Conservation (phyloP, 2,329 filamentous ascomycete species). For the Diaporthe citriasiana region DNA sequence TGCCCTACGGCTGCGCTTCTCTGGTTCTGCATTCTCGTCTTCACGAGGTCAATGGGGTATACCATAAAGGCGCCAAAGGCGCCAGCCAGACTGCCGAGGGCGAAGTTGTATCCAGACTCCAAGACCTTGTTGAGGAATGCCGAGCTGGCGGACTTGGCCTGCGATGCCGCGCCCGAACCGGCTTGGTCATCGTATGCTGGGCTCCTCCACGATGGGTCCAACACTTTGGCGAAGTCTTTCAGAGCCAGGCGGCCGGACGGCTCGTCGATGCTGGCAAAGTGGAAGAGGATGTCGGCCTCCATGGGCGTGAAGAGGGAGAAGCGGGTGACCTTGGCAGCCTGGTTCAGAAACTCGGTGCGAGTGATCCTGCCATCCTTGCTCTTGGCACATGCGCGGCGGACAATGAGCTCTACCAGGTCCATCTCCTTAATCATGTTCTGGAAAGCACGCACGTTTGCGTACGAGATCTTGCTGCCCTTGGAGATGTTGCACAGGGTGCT, state of each 20-base stretch:
- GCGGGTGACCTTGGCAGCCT: conserved; percentile 89
- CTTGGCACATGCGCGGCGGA: conserved; percentile 87
- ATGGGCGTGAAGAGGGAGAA: conserved; percentile 98
- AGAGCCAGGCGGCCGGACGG: conserved; percentile 87
- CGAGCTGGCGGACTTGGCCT: conserved; percentile 67
- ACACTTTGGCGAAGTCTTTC: conserved; percentile 91
- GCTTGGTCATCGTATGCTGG: conserved; percentile 67
- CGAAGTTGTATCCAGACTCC: conserved; percentile 91
- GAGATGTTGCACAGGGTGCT: conserved; percentile 96
- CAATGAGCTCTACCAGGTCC: conserved; percentile 95
- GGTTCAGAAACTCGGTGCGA: conserved; percentile 92
- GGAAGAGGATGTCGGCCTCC: conserved; percentile 98
- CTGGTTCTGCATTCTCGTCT: conserved; percentile 99
- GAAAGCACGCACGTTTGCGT: conserved; percentile 97
- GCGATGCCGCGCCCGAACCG: conserved; percentile 51
- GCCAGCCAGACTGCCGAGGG: conserved; percentile 88
- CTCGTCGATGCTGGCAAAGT: conserved; percentile 94
- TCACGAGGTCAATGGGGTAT: conserved; percentile 98
- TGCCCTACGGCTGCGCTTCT: conserved; percentile 85
- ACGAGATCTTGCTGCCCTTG: conserved; percentile 91
- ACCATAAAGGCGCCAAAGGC: conserved; percentile 99
- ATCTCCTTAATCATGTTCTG: conserved; percentile 98
- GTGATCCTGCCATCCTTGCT: conserved; percentile 94
- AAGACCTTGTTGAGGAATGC: conserved; percentile 74
- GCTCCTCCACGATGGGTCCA: conserved; percentile 92